Evolutionary conservation across 1,284 basidiomycete species (phyloP).

Genomic region (Tilletiopsis washingtonensis): DNA sequence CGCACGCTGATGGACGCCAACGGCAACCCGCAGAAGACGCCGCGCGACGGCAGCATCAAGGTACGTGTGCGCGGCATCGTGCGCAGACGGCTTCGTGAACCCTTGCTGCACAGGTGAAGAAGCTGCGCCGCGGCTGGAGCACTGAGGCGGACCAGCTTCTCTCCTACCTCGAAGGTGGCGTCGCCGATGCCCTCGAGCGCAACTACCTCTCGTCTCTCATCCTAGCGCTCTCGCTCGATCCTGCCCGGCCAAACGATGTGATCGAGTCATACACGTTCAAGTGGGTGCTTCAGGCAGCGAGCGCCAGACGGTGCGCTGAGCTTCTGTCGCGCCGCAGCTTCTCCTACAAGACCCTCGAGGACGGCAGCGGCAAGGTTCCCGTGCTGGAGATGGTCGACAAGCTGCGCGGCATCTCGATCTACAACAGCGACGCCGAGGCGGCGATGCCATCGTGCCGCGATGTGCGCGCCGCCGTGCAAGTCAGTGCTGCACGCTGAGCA

Average conservation of each 20-base stretch:
- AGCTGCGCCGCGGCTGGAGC: not conserved
- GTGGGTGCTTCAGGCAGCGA: not conserved
- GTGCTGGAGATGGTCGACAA: not conserved
- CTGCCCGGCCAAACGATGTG: not conserved
- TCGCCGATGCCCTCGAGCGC: slow-evolving; percentile 4
- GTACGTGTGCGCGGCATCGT: not conserved
- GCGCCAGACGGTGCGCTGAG: too few relatives aligned
- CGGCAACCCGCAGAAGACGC: not conserved
- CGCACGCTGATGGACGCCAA: not conserved
- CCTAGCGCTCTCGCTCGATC: slow-evolving; percentile 2
- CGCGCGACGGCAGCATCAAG: slow-evolving; percentile 1
- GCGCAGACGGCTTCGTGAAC: not conserved
- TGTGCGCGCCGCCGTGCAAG: not conserved
- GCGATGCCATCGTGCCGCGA: not conserved
- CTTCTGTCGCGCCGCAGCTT: not conserved
- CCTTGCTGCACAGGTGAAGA: not conserved
- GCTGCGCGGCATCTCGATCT: not conserved
- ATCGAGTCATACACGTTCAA: slow-evolving; percentile 8
- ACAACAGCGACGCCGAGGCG: not conserved
- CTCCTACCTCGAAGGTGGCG: slow-evolving; percentile 3
- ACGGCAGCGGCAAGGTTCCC: not conserved
- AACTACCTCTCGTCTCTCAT: slow-evolving; percentile 4
- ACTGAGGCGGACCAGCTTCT: slow-evolving; percentile 1
- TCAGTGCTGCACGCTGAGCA: not conserved
- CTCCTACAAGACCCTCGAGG: not conserved